phyloP scores from a whole-genome alignment of 768 basidiomycete species.

The Mycena leptocephala region DNA sequence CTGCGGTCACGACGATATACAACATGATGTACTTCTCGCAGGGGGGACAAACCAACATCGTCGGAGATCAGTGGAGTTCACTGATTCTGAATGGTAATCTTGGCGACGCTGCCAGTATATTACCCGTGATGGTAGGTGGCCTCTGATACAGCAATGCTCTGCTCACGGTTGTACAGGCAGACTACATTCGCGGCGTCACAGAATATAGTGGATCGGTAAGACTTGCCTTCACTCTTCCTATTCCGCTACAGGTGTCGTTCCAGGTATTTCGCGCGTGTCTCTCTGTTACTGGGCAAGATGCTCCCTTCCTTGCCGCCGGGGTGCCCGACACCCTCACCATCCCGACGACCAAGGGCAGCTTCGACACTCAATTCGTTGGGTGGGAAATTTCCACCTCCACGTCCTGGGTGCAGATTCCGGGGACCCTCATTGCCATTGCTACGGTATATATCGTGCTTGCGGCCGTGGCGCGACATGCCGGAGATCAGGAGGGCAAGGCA shows the following conservation, averaged over 20 bases:
- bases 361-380: not conserved
- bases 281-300: not conserved
- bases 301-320: not conserved
- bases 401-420: not conserved
- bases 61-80: not conserved
- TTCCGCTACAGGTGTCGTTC: not conserved
- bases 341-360: not conserved
- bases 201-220: not conserved
- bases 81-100: not conserved
- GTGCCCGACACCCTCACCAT: not conserved
- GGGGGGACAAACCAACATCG: not conserved
- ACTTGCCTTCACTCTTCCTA: not conserved
- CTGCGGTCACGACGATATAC: not conserved
- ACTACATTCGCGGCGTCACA: not conserved
- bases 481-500: not conserved
- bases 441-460: not conserved
- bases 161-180: not conserved
- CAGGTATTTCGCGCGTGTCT: conserved; percentile 2
- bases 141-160: not conserved
- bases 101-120: not conserved
- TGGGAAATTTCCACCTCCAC: not conserved
- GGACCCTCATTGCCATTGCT: not conserved
- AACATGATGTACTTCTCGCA: not conserved
- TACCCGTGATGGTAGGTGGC: not conserved
- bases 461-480: not conserved